Evolutionary conservation across 352 stramenopile species (phyloP).

Genomic region (Pythium aphanidermatum): DNA sequence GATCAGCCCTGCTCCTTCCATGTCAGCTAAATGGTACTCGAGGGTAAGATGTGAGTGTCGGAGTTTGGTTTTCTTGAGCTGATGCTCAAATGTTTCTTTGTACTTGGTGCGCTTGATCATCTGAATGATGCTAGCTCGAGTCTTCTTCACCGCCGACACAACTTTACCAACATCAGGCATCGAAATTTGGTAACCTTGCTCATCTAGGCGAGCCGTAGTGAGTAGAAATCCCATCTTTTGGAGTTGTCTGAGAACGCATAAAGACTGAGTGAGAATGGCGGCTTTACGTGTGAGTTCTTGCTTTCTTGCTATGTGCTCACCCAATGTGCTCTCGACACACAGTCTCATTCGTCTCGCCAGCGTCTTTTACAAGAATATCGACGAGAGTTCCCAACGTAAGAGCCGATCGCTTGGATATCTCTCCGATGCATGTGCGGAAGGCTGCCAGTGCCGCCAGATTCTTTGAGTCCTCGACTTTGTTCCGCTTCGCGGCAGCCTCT

Average conservation of each 20-base stretch:
- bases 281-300: too few relatives aligned
- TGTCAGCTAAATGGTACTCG: constrained; percentile 55
- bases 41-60: constrained; percentile 44
- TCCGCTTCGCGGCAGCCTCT: too few relatives aligned
- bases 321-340: constrained; percentile 23
- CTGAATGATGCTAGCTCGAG: constrained; percentile 28
- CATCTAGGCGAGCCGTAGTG: constrained; percentile 32
- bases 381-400: constrained; percentile 27
- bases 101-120: constrained; percentile 54
- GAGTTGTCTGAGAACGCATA: constrained; percentile 22
- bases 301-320: constrained; percentile 23
- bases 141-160: constrained; percentile 51
- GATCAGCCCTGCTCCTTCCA: constrained; percentile 52
- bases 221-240: constrained; percentile 51
- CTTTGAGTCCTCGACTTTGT: constrained; percentile 7
- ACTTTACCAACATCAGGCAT: constrained; percentile 56
- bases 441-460: constrained; percentile 35
- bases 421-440: constrained; percentile 26
- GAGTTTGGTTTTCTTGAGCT: constrained; percentile 59
- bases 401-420: constrained; percentile 26
- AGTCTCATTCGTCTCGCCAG: constrained; percentile 1
- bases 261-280: background rate
- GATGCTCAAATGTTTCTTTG: constrained; percentile 49
- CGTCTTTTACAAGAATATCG: background rate
- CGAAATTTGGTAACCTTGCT: constrained; percentile 43